These are phyloP conservation scores for Cyanidiococcus yangmingshanensis DNA, from an alignment of 23 red algal genomes.

Conservation along the genomic window DNA sequence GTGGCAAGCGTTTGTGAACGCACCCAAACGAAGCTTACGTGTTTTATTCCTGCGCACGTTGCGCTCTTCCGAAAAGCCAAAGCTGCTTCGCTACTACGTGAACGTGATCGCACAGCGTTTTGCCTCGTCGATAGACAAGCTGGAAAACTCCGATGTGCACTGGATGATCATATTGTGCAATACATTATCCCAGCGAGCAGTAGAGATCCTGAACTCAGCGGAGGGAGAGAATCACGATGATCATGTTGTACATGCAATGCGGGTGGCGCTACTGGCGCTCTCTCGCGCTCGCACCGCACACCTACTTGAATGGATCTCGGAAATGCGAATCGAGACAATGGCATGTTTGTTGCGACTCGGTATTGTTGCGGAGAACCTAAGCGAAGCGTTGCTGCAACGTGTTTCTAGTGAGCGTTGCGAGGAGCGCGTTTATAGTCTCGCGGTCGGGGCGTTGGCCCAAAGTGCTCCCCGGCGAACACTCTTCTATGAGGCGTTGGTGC, in stretches of 20 bases:
- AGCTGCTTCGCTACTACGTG: neutral
- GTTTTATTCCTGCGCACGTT: neutral
- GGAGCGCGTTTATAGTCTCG: neutral
- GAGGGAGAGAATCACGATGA: neutral
- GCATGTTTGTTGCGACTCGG: constrained; percentile 7
- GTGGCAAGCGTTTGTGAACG: neutral
- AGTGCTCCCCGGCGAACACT: neutral
- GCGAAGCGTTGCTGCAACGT: neutral
- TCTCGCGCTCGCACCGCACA: neutral
- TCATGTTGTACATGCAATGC: neutral
- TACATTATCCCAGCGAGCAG: neutral
- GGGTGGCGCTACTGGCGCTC: neutral
- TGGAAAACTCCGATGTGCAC: neutral
- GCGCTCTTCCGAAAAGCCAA: neutral
- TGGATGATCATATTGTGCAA: neutral
- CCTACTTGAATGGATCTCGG: neutral
- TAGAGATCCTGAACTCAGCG: neutral
- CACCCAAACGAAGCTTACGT: neutral
- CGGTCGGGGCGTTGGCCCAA: neutral
- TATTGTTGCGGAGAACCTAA: neutral
- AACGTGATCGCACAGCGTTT: neutral
- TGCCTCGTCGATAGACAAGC: neutral
- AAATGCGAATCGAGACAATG: neutral
- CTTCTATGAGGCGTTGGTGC: constrained; percentile 2
- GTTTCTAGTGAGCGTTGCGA: neutral